Evolutionary conservation across 495 filamentous ascomycete species (phyloP).

Genomic region (Trichoderma gamsii): DNA sequence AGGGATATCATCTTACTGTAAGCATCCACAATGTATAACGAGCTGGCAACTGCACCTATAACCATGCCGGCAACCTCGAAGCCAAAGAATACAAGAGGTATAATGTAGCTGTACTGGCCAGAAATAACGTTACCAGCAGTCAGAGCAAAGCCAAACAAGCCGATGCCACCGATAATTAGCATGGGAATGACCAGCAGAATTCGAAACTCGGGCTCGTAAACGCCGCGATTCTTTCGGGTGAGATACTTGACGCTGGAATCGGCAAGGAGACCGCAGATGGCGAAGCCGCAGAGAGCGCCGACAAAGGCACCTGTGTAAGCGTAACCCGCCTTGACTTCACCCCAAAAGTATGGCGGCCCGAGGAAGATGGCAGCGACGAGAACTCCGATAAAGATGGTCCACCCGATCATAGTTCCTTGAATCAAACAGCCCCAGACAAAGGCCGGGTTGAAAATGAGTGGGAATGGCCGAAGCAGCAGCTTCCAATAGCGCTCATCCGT

Average conservation of each 20-base stretch:
- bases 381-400: slow-evolving; percentile 91
- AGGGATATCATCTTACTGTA: slow-evolving; percentile 56
- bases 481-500: slow-evolving; percentile 57
- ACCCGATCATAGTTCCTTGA: slow-evolving; percentile 86
- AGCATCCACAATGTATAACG: slow-evolving; percentile 91
- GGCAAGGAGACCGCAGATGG: slow-evolving; percentile 63
- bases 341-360: slow-evolving; percentile 71
- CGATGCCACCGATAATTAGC: slow-evolving; percentile 67
- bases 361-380: slow-evolving; percentile 79
- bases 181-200: slow-evolving; percentile 77
- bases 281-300: slow-evolving; percentile 71
- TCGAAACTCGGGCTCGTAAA: slow-evolving; percentile 89
- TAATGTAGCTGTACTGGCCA: slow-evolving; percentile 57
- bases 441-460: slow-evolving; percentile 70
- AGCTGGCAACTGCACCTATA: slow-evolving; percentile 75
- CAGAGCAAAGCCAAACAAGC: slow-evolving; percentile 77
- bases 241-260: slow-evolving; percentile 66
- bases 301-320: slow-evolving; percentile 83
- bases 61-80: slow-evolving; percentile 82
- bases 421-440: slow-evolving; percentile 87
- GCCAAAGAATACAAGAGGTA: slow-evolving; percentile 72
- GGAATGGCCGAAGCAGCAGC: slow-evolving; percentile 55
- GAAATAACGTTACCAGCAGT: slow-evolving; percentile 49
- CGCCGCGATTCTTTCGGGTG: slow-evolving; percentile 67
- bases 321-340: slow-evolving; percentile 78